These are phyloP conservation scores for Falciphora oryzae DNA, from an alignment of 2,329 filamentous ascomycete genomes.

Conservation along the genomic window DNA sequence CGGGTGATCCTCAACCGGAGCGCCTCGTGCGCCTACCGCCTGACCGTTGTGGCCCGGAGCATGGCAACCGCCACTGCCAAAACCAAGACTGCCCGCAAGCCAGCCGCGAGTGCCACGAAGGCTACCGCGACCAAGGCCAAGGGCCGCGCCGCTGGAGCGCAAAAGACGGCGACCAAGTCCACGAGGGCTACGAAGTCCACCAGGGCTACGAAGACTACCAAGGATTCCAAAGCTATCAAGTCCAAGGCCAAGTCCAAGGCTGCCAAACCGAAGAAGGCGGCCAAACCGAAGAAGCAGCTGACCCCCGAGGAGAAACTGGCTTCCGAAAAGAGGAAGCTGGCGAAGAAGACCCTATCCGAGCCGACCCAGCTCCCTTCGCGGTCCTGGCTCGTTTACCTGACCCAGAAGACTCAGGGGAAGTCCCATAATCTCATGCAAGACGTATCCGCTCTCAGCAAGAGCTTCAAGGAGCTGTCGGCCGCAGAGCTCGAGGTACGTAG, in stretches of 20 bases:
- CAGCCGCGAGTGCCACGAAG: slow-evolving; percentile 19
- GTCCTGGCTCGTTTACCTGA: background rate
- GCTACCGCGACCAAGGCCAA: slow-evolving; percentile 16
- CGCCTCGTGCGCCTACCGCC: slow-evolving; percentile 11
- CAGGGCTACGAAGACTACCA: slow-evolving; percentile 22
- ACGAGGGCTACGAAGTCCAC: slow-evolving; percentile 18
- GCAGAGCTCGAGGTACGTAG: slow-evolving; percentile 38
- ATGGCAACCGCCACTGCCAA: slow-evolving; percentile 10
- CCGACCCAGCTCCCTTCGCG: slow-evolving; percentile 20
- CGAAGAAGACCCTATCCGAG: slow-evolving; percentile 34
- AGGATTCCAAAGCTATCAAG: slow-evolving; percentile 7
- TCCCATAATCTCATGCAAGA: slow-evolving; percentile 8
- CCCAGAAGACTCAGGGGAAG: background rate
- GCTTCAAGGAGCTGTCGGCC: slow-evolving; percentile 34
- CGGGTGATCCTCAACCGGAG: slow-evolving; percentile 8
- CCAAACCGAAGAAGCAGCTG: slow-evolving; percentile 27
- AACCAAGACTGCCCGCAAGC: slow-evolving; percentile 3
- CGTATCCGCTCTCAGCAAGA: background rate
- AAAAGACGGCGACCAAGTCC: slow-evolving; percentile 22
- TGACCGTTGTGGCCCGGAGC: slow-evolving; percentile 10
- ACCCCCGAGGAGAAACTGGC: slow-evolving; percentile 33
- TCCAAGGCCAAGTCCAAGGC: slow-evolving; percentile 18
- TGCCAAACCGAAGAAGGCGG: slow-evolving; percentile 14
- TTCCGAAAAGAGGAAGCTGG: slow-evolving; percentile 29
- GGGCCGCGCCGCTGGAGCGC: slow-evolving; percentile 12